Base-by-base conservation (phyloP, 208 protist species). In the Leishmania turanica region DNA sequence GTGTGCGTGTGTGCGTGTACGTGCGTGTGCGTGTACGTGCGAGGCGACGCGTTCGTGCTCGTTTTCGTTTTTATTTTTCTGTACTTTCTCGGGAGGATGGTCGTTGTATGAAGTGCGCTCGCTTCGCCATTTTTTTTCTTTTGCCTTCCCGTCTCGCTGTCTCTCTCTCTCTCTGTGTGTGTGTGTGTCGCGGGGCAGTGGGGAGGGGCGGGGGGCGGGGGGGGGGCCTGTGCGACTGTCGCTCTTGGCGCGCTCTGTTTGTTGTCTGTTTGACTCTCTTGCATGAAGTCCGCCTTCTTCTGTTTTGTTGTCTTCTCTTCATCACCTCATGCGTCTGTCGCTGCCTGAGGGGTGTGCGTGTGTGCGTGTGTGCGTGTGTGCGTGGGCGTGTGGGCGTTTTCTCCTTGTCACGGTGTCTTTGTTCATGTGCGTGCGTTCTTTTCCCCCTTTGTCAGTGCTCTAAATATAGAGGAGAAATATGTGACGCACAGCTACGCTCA, bases 161-260 rank as follows among this genome's bases (percentile, higher is more conserved):
- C 9, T 45, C 0, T 34, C 34, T 6, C 62, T 68, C 15, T 68
- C 9, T 45, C 0, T 34, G 0, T 6, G 8, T 45, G 62, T 68
- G 13, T 53, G 34, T 47, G 17, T 75, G 54, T 62, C 72, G 70
- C 24, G 6, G 24, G 56, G 27, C 24, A 31, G 27, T 62, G 56
- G 56, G 56, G 56, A 11, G 56, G 34, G 34, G 15, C 0, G 15
- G 8, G 49, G 49, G 15, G 2, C 1, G 49, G 1, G 56, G 6
- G 56, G 49, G 1, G 56, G 6, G 56, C 56, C 5, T 31, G 34
- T 64, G 24, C 17, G 3, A 53, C 49, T 79, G 42, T 45, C 45
- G 75, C 65, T 78, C 24, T 65, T 83, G 47, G n/a, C 62, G 40
- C 53, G 21, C n/a, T 76, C 34, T 65, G 49, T 76, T 66, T 31